Evolutionary conservation across 495 filamentous ascomycete genomes (phyloP), one percentile per base, ranked within the genome.

Genomic region (Talaromyces wortmannii): DNA sequence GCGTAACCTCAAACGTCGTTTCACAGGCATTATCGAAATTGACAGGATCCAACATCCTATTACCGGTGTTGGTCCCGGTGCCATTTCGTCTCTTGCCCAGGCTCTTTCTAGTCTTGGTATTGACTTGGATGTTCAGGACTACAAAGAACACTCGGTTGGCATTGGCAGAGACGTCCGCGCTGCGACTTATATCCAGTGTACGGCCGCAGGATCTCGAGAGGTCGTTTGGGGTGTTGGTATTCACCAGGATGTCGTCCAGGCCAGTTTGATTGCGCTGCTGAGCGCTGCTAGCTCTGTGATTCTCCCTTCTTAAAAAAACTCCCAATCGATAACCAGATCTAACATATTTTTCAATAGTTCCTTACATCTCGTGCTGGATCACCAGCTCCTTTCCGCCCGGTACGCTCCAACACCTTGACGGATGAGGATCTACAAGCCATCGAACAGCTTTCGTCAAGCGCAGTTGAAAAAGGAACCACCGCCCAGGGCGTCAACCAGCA

Each of bases 201-300:
- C 83, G 43, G 81, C 87, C 40, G 72, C 83, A n/a, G 83, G 84
- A 15, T 83, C 76, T 45, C 76, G 77, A 31, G 74, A 88, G 53
- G 85, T 79, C 60, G 90, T 96, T 10, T 98, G 94, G 95, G 94
- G 94, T 60, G 90, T 98, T 17, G 94, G 92, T 50, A 90, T 98
- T 58, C 90, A 97, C 68, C 86, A 92, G 62, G 94, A 98, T 73
- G 89, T 95, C 40, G 91, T 95, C 12, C 91, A 96, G 71, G 90
- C 89, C 60, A 91, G 85, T 70, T 78, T 98, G 66, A 89, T 92
- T 67, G 92, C 94, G 43, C 77, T 97, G 46, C 75, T 98, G 63
- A 85, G 83, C 53, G 94, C 94, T 32, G 94, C 94, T 32, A 88
- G 83, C 74, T 94, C 87, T 61, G 92, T 94, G 80, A 46, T 45